Evolutionary conservation across 192 early-diverging fungal species (phyloP).

Genomic region (Backusella morwellensis): DNA sequence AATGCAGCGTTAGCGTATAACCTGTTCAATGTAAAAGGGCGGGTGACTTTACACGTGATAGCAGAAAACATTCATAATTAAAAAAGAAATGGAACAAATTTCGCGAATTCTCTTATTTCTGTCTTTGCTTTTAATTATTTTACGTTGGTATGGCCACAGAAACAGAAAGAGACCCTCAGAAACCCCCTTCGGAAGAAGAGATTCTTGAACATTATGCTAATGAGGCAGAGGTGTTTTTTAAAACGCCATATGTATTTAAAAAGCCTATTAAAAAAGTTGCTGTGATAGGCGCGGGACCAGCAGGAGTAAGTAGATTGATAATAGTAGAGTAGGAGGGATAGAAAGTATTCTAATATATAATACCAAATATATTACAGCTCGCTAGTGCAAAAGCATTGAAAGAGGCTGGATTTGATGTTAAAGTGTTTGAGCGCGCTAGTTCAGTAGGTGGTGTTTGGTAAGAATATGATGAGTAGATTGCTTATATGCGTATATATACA

Average conservation of each 20-base stretch:
- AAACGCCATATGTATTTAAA: constrained; percentile 2
- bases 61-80: not conserved
- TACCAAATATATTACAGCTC: constrained; percentile 3
- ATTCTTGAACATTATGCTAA: not conserved
- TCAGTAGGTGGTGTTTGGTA: constrained; percentile 27
- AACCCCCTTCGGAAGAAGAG: not conserved
- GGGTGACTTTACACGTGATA: not conserved
- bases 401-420: constrained; percentile 11
- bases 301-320: constrained; percentile 21
- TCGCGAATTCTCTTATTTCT: not conserved
- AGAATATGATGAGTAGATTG: too few relatives aligned
- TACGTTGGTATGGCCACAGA: not conserved
- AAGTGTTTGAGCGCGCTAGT: constrained; percentile 21
- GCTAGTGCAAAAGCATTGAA: not conserved
- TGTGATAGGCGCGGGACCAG: constrained; percentile 31
- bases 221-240: not conserved
- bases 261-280: constrained; percentile 21
- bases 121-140: not conserved
- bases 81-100: not conserved
- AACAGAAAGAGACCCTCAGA: not conserved
- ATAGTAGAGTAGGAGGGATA: not conserved
- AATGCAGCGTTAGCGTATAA: not conserved
- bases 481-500: not conserved
- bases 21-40: not conserved
- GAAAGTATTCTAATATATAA: not conserved